These are phyloP conservation scores for Calonectria henricotiae DNA, from an alignment of 2,329 filamentous ascomycete species.

Conservation along the genomic window DNA sequence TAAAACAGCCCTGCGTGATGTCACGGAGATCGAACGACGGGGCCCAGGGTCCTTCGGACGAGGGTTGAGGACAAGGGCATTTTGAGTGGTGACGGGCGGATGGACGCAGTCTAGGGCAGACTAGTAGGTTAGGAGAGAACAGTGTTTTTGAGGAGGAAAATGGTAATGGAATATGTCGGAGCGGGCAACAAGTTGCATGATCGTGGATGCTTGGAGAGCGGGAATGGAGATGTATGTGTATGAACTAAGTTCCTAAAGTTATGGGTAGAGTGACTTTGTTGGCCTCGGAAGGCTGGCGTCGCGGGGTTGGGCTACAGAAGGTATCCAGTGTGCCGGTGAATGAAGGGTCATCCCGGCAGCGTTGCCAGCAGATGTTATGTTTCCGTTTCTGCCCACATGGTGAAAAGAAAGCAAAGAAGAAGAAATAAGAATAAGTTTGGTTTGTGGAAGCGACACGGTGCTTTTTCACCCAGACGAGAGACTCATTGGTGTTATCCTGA, in stretches of 20 bases:
- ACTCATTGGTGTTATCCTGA: background rate
- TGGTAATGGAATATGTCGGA: conserved; percentile 2
- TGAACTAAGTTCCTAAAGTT: conserved; percentile 1
- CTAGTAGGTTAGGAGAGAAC: background rate
- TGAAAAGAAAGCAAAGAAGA: background rate
- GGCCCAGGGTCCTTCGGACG: conserved; percentile 34
- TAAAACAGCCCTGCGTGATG: conserved; percentile 44
- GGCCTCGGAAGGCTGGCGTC: conserved; percentile 23
- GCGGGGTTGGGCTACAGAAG: conserved; percentile 26
- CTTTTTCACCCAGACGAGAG: background rate
- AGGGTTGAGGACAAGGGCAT: conserved; percentile 31
- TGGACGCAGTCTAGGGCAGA: background rate
- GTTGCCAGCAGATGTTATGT: conserved; percentile 1
- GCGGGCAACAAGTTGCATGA: background rate
- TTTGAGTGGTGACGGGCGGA: conserved; percentile 21
- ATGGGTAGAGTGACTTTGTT: conserved; percentile 21
- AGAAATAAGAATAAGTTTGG: no score
- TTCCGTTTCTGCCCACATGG: conserved; percentile 2
- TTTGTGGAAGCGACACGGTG: background rate
- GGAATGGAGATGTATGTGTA: conserved; percentile 12
- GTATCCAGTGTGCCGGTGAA: conserved; percentile 28
- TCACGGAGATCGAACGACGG: conserved; percentile 49
- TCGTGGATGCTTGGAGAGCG: conserved; percentile 12
- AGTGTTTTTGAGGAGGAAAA: background rate
- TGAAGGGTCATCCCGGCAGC: conserved; percentile 35